Evolutionary conservation across 1,139 yeast species (phyloP).

Genomic region (Meyerozyma sp.): DNA sequence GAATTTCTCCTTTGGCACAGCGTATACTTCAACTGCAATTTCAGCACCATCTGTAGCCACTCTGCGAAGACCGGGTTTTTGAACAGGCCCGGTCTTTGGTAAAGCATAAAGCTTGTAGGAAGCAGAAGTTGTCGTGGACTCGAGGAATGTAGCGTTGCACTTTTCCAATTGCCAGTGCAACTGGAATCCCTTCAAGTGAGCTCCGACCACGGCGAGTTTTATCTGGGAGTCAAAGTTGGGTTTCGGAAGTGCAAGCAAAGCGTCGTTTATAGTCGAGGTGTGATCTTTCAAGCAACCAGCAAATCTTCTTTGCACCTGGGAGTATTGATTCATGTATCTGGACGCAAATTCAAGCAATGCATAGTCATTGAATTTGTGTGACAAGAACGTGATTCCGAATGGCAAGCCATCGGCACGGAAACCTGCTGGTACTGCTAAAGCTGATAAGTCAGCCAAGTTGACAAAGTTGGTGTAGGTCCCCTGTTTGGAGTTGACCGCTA

Average conservation of each 20-base stretch:
- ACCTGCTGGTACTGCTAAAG: constrained; percentile 87
- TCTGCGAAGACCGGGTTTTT: constrained; percentile 85
- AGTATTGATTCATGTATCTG: constrained; percentile 48
- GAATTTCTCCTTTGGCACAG: constrained; percentile 69
- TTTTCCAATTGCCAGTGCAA: constrained; percentile 91
- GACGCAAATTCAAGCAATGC: constrained; percentile 83
- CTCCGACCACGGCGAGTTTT: constrained; percentile 91
- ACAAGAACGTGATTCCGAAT: constrained; percentile 81
- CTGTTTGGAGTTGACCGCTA: constrained; percentile 76
- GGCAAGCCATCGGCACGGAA: constrained; percentile 83
- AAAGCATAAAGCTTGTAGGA: constrained; percentile 76
- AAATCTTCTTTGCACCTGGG: constrained; percentile 19
- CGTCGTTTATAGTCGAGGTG: constrained; percentile 27
- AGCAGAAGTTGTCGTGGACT: constrained; percentile 64
- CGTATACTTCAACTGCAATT: constrained; percentile 75
- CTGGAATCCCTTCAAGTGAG: constrained; percentile 84
- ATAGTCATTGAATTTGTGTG: constrained; percentile 78
- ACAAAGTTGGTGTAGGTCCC: constrained; percentile 97
- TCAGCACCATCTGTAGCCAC: constrained; percentile 50
- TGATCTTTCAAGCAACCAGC: constrained; percentile 40
- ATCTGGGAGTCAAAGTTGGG: constrained; percentile 21
- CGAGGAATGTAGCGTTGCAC: constrained; percentile 70
- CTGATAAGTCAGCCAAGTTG: constrained; percentile 89
- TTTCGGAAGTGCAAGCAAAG: constrained; percentile 32
- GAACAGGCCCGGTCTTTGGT: constrained; percentile 73